Evolutionary conservation across 2,329 filamentous ascomycete genomes (phyloP).

Genomic region (Ascochyta pisi): DNA sequence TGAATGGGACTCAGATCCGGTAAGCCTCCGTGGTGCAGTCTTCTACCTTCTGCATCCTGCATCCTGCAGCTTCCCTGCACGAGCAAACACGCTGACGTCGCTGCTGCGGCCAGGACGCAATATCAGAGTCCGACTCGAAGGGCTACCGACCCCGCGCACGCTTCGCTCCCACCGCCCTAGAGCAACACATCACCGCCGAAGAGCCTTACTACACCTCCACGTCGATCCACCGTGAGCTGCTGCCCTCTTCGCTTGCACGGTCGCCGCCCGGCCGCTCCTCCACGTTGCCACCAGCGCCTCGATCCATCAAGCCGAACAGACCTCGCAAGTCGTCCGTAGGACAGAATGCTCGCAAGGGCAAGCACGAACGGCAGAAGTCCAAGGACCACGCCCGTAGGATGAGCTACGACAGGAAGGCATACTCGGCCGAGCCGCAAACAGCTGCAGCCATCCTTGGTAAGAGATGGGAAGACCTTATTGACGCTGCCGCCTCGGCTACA

Average conservation of each 20-base stretch:
- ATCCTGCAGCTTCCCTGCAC: slow-evolving; percentile 13
- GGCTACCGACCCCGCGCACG: slow-evolving; percentile 48
- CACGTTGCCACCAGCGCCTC: slow-evolving; percentile 82
- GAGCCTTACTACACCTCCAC: slow-evolving; percentile 55
- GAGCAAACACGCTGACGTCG: slow-evolving; percentile 27
- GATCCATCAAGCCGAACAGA: slow-evolving; percentile 72
- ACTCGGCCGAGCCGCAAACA: slow-evolving; percentile 82
- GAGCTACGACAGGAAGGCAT: slow-evolving; percentile 78
- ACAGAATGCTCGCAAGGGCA: slow-evolving; percentile 75
- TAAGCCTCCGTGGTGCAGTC: slow-evolving; percentile 27
- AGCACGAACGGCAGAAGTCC: slow-evolving; percentile 83
- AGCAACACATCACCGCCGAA: slow-evolving; percentile 71
- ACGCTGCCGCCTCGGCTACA: slow-evolving; percentile 90
- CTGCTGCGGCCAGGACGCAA: slow-evolving; percentile 41
- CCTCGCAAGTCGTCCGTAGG: slow-evolving; percentile 87
- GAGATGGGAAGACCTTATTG: slow-evolving; percentile 95
- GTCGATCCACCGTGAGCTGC: slow-evolving; percentile 72
- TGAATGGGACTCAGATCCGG: slow-evolving; percentile 49
- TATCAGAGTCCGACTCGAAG: slow-evolving; percentile 50
- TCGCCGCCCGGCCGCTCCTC: slow-evolving; percentile 88
- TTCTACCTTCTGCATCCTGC: neutral
- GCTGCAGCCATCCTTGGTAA: slow-evolving; percentile 78
- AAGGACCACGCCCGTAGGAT: slow-evolving; percentile 76
- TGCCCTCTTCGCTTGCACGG: slow-evolving; percentile 81
- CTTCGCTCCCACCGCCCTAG: slow-evolving; percentile 57